Evolutionary conservation across 768 basidiomycete species (phyloP), one percentile per base, ranked within the genome.

Genomic region (Collybia mongolica): DNA sequence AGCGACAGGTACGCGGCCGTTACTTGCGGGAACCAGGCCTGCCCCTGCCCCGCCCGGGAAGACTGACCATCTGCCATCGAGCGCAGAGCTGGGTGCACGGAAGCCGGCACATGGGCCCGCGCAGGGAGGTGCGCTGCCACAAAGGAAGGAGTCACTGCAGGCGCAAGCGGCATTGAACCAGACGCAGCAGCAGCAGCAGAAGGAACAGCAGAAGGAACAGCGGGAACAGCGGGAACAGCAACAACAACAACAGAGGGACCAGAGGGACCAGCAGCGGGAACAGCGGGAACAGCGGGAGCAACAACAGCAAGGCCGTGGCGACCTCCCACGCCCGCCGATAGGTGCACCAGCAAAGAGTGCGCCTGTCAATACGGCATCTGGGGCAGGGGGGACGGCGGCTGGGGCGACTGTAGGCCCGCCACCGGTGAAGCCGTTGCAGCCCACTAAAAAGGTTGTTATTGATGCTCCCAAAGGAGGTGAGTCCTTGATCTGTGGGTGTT

Each of bases 371-470:
- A 55, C 69, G 5, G 72, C 65, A 12, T 63, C 79, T 2, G 74
- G 79, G 15, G 74, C 79, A 17, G 75, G 67, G 1, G 38, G 63
- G 11, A 80, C 75, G 2, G 61, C 79, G 11, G 77, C 80, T 42
- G 83, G 78, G 12, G 68, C 80, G 2, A 68, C 74, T 3, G 72
- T 66, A 26, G 82, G 80, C 0, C 79, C 86, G 2, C 79, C 82
- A 0, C 74, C 80, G 1, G 82, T 92, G 28, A 85, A 90, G 59
- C 90, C 90, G 0, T 68, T 93, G 51, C 89, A 90, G 62, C 81
- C 88, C 0, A 62, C 68, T 26, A 91, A 90, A 76, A 90, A 89
- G 70, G 75, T 87, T 32, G 32, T 32, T 32, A 32, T 32, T 12
- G 32, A 32, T 32, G 32, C 32, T 32, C 32, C 32, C 39, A 65